A percentile compares a stretch with the other conserved stretches of the same genome.
Conservation (phyloP, 805 yeast genomes). For the Blastobotrys americana region DNA sequence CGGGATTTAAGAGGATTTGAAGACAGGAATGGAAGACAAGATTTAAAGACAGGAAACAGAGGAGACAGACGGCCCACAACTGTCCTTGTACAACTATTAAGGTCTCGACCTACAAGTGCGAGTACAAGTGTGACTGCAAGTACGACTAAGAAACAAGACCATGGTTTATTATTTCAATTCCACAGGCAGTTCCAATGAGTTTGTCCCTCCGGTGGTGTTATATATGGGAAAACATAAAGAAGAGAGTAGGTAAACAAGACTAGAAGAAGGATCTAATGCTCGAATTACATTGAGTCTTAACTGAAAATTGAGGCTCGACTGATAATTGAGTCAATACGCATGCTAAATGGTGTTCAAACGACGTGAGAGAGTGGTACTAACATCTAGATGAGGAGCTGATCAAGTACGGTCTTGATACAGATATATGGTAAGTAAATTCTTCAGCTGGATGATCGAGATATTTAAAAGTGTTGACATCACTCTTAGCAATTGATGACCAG, state of each 20-base stretch:
- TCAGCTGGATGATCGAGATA: background rate
- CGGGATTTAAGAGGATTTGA: too few species aligned
- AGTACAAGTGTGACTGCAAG: too few species aligned
- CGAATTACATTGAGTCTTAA: too few species aligned
- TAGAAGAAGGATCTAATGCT: too few species aligned
- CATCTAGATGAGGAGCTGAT: slow-evolving; percentile 43
- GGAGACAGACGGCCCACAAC: too few species aligned
- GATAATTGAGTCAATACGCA: too few species aligned
- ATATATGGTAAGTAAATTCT: slow-evolving; percentile 45
- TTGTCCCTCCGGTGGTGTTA: slow-evolving; percentile 32
- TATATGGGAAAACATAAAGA: slow-evolving; percentile 71
- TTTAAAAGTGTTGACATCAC: background rate
- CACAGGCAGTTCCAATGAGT: slow-evolving; percentile 30
- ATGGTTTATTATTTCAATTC: slow-evolving; percentile 44
- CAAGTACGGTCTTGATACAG: slow-evolving; percentile 55
- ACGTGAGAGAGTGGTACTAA: slow-evolving; percentile 31
- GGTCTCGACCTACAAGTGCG: too few species aligned
- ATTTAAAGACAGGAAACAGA: too few species aligned
- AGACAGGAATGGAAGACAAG: too few species aligned
- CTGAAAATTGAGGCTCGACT: too few species aligned
- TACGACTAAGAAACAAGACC: background rate
- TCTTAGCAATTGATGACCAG: background rate
- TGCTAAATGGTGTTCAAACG: too few species aligned
- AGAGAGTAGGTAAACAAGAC: slow-evolving; percentile 50
- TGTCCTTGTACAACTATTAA: too few species aligned